Conservation (phyloP, 768 basidiomycete genomes). For the Termitomyces sp. region DNA sequence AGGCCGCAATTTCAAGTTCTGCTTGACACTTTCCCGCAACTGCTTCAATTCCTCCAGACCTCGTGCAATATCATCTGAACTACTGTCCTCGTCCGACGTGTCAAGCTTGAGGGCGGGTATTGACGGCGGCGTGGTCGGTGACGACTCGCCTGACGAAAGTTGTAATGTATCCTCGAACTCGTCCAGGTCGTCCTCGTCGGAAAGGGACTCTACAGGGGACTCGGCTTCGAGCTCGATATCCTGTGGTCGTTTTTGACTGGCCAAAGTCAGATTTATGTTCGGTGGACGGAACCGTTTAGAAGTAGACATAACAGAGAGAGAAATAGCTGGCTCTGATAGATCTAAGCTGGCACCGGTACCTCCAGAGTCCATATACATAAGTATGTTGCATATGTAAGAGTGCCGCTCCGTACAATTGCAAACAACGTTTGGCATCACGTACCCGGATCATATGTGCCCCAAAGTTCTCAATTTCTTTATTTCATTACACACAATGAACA, state of each 20-base stretch:
- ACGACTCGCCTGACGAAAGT: constrained; percentile 36
- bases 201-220: constrained; percentile 30
- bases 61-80: constrained; percentile 61
- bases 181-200: constrained; percentile 29
- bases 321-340: constrained; percentile 4
- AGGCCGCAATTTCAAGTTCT: constrained; percentile 76
- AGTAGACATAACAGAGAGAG: constrained; percentile 19
- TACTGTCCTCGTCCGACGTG: constrained; percentile 33
- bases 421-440: not conserved
- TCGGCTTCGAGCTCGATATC: constrained; percentile 35
- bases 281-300: constrained; percentile 48
- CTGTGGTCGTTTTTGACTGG: constrained; percentile 29
- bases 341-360: constrained; percentile 3
- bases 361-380: not conserved
- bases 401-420: not conserved
- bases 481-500: not conserved
- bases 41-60: constrained; percentile 67
- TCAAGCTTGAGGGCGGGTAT: constrained; percentile 30
- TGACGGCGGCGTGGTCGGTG: constrained; percentile 28
- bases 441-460: not conserved
- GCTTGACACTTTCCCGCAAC: constrained; percentile 68
- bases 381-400: not conserved
- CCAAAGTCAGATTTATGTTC: constrained; percentile 43
- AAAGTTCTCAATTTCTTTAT: not conserved
- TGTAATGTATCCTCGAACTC: constrained; percentile 38